phyloP scores from a whole-genome alignment of 139 green algal genomes.

The Haematococcus sp. region DNA sequence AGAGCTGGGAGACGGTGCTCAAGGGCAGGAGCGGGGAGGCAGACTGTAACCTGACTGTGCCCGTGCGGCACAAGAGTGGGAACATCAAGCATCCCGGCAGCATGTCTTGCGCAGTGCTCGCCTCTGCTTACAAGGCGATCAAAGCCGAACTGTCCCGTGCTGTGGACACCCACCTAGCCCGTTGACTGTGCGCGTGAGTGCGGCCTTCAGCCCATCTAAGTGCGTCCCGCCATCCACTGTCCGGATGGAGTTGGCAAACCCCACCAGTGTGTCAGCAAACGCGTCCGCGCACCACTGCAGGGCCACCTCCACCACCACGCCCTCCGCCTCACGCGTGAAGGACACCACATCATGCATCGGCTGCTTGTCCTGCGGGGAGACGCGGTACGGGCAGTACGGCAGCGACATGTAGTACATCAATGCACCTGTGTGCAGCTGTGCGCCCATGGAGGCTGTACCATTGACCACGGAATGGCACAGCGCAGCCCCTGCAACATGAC shows the following conservation, averaged over 20 bases:
- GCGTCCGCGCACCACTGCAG: constrained; percentile 86
- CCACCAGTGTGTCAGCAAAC: constrained; percentile 81
- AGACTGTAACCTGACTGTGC: too few relatives aligned
- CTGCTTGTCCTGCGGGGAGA: constrained; percentile 30
- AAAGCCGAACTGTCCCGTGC: too few relatives aligned
- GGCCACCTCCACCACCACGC: constrained; percentile 60
- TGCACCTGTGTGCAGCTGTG: too few relatives aligned
- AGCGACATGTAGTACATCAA: not conserved
- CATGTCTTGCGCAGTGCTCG: too few relatives aligned
- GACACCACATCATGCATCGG: constrained; percentile 75
- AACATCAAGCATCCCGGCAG: too few relatives aligned
- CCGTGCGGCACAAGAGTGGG: too few relatives aligned
- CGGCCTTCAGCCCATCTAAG: constrained; percentile 87
- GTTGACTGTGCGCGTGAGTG: constrained; percentile 86
- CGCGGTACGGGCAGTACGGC: constrained; percentile 23
- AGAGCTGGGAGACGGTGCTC: too few relatives aligned
- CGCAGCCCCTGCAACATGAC: too few relatives aligned
- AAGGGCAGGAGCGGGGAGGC: too few relatives aligned
- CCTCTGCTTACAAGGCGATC: too few relatives aligned
- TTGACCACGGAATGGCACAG: too few relatives aligned
- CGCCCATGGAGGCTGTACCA: too few relatives aligned
- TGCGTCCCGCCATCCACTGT: constrained; percentile 95
- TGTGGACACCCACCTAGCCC: constrained; percentile 24
- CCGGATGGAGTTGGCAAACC: constrained; percentile 96
- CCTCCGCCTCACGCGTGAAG: constrained; percentile 26